Base-by-base conservation (phyloP, 352 stramenopile species). In the Pythium aphanidermatum region DNA sequence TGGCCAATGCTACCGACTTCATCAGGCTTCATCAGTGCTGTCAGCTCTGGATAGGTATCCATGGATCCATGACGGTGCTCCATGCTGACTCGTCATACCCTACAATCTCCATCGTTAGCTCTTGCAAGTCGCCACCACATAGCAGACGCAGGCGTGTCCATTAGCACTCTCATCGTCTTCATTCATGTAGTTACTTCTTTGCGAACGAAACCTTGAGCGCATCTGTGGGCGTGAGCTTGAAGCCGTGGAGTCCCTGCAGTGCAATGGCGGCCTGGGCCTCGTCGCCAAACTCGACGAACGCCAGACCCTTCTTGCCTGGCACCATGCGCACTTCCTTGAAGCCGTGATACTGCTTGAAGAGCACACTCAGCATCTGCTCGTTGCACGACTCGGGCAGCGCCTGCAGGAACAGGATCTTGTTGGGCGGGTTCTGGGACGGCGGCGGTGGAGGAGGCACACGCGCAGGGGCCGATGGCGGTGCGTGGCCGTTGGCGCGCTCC, bases 261-360 rank as follows among this genome's bases (percentile, higher is more conserved):
- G 81, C 81, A 49, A 91, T 89, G 31, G 74, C 64, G 3, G 81
- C 81, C 56, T 93, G 81, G 12, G 77, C 70, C 37, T 93, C 81
- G 55, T 93, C 78, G 33, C 71, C 81, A 82, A 98, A 99, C 72
- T 98, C 94, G 55, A 99, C 90, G 61, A 98, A 98, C 42, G 92
- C 95, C 42, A 98, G 66, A 5, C 93, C 92, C 58, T 84, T 86
- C 53, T 96, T 95, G 43, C 89, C 89, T 13, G 89, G 89, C 34
- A 97, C 86, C 74, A 98, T 96, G 29, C 94, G 87, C 36, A 98
- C 89, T 73, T 98, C 92, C 73, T 96, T 91, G 57, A 97, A 98
- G 17, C 96, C 96, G 33, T 91, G 68, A 70, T 98, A 98, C 73
- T 98, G 92, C 65, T 96, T 94, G 73, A 99, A 99, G 30, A 99